Evolutionary conservation across 106 monocot genomes (phyloP).

Genomic region (Apostasia shenzhenica): DNA sequence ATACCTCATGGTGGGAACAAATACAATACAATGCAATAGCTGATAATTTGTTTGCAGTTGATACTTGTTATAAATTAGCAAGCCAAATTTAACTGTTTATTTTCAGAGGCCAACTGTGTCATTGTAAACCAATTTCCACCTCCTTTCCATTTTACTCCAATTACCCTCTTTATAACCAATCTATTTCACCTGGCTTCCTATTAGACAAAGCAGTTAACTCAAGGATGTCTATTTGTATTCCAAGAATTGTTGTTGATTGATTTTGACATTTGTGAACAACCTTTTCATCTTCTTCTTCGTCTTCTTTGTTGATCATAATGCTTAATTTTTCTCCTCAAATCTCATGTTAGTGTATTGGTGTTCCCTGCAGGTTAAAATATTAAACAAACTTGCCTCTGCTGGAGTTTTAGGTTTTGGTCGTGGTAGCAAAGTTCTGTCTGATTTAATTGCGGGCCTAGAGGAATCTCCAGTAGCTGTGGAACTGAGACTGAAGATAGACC

Average conservation of each 20-base stretch:
- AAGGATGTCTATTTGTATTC: too few species aligned
- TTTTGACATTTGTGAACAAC: too few species aligned
- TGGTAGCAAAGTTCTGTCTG: constrained; percentile 77
- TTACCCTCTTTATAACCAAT: too few species aligned
- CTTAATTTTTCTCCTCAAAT: neutral
- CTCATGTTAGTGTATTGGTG: neutral
- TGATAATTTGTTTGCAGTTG: neutral
- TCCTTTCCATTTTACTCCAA: too few species aligned
- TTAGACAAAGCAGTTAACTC: too few species aligned
- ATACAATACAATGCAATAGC: neutral
- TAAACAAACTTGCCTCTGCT: constrained; percentile 89
- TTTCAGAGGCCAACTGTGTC: too few species aligned
- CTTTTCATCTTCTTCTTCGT: neutral
- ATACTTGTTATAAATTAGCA: too few species aligned
- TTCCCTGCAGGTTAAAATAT: constrained; percentile 68
- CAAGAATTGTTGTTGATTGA: too few species aligned
- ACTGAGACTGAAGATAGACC: constrained; percentile 89
- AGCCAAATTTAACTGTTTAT: too few species aligned
- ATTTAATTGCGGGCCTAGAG: constrained; percentile 85
- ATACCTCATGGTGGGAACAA: constrained; percentile 71
- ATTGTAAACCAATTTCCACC: too few species aligned
- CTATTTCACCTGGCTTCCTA: too few species aligned
- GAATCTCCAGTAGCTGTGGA: constrained; percentile 81
- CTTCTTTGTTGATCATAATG: neutral
- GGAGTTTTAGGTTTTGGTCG: constrained; percentile 31